Evolutionary conservation across 2,329 filamentous ascomycete species (phyloP).

Genomic region (Epichloe sibirici): DNA sequence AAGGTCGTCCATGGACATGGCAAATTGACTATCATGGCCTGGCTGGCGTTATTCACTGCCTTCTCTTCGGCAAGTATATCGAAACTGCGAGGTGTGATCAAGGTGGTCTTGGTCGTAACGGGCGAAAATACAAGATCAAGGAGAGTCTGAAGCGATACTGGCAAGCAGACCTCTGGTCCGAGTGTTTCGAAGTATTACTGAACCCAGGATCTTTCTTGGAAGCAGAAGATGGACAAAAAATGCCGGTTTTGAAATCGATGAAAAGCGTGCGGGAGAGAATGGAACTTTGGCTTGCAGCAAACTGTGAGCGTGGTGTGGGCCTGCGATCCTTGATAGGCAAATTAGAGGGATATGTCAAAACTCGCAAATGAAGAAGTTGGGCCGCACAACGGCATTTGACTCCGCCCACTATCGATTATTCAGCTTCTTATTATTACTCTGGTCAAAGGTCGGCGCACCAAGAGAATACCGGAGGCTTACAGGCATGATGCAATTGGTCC

Average conservation of each 20-base stretch:
- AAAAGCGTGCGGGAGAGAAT: slow-evolving; percentile 58
- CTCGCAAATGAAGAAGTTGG: slow-evolving; percentile 15
- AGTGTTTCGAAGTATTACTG: slow-evolving; percentile 72
- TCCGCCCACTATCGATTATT: too few relatives aligned
- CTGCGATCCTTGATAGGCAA: slow-evolving; percentile 59
- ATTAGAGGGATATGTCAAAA: slow-evolving; percentile 39
- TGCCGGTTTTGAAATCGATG: slow-evolving; percentile 68
- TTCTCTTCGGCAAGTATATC: slow-evolving; percentile 92
- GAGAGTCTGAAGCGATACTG: slow-evolving; percentile 89
- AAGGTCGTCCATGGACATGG: slow-evolving; percentile 90
- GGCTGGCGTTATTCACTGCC: slow-evolving; percentile 73
- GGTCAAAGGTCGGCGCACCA: too few relatives aligned
- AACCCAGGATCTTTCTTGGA: slow-evolving; percentile 63
- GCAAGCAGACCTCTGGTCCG: slow-evolving; percentile 83
- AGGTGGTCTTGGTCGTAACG: slow-evolving; percentile 43
- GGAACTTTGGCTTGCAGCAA: slow-evolving; percentile 70
- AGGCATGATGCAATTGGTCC: too few relatives aligned
- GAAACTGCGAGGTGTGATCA: slow-evolving; percentile 54
- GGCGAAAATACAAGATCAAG: slow-evolving; percentile 64
- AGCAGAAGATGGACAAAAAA: slow-evolving; percentile 48
- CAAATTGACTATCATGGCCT: slow-evolving; percentile 95
- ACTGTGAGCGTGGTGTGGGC: slow-evolving; percentile 69
- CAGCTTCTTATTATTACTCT: too few relatives aligned
- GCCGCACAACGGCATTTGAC: background rate
- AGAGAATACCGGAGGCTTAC: too few relatives aligned